Evolutionary conservation across 768 basidiomycete genomes (phyloP).

Genomic region (Boletus reticuloceps): DNA sequence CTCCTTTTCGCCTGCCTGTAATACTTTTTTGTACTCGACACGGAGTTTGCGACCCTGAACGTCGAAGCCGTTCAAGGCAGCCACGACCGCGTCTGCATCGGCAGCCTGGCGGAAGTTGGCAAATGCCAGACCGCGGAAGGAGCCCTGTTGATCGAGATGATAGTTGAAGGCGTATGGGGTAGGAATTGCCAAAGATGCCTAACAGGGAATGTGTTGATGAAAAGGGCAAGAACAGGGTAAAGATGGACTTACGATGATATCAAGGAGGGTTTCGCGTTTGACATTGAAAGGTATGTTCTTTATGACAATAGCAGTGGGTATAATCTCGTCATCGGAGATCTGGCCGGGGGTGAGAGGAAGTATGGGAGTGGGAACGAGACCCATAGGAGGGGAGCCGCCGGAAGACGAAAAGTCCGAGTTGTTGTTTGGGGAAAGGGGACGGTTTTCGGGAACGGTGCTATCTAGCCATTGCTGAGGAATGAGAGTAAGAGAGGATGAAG

Average conservation of each 20-base stretch:
- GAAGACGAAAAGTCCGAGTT: slow-evolving; percentile 88
- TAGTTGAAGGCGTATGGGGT: slow-evolving; percentile 99
- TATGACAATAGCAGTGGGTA: slow-evolving; percentile 99
- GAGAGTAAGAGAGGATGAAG: slow-evolving; percentile 23
- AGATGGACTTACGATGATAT: slow-evolving; percentile 79
- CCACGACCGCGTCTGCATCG: slow-evolving; percentile 95
- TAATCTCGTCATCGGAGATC: slow-evolving; percentile 82
- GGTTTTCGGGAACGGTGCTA: slow-evolving; percentile 60
- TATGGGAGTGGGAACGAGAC: slow-evolving; percentile 42
- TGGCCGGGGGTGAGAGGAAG: slow-evolving; percentile 50
- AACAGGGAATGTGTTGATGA: slow-evolving; percentile 15
- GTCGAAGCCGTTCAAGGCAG: slow-evolving; percentile 93
- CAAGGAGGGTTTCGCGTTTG: slow-evolving; percentile 92
- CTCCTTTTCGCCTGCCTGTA: slow-evolving; percentile 99
- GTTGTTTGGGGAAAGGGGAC: slow-evolving; percentile 81
- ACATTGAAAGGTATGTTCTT: slow-evolving; percentile 99
- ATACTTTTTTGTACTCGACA: slow-evolving; percentile 98
- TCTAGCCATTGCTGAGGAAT: slow-evolving; percentile 80
- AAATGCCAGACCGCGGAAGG: slow-evolving; percentile 96
- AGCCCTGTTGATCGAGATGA: slow-evolving; percentile 93
- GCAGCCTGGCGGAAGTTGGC: slow-evolving; percentile 92
- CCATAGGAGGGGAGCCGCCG: slow-evolving; percentile 74
- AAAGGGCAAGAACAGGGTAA: background rate
- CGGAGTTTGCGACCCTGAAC: slow-evolving; percentile 96
- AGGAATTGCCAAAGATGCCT: slow-evolving; percentile 91